Evolutionary conservation across 2,329 filamentous ascomycete genomes (phyloP), one percentile per base, ranked within the genome.

Genomic region (Nigrograna mackinnonii): DNA sequence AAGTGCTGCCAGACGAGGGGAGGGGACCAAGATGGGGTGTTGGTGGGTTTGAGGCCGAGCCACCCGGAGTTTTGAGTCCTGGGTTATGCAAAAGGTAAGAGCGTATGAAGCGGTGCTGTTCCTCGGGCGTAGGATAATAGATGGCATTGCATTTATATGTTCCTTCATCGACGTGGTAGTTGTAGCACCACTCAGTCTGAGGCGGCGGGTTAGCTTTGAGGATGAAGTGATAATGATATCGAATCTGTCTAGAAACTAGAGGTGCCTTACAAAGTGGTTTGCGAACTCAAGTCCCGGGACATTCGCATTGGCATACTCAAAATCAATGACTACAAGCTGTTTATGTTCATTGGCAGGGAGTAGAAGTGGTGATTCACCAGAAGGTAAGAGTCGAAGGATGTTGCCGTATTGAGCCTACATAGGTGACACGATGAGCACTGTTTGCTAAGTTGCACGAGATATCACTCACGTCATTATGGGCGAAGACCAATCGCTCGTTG

Each of bases 251-350:
- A 32, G 18, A 3, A 24, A 35, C 24, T 35, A 22, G 22, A 18
- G 28, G 22, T 30, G 11, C 38, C 77, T 71, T 70, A 81, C 88
- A 70, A 99, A 99, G 70, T 99, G 94, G 67, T 99, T 99, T 44
- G 91, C 94, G 65, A 99, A 97, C 68, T 99, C 94, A 13, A 90
- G 77, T 1, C 91, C 94, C 0, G 84, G 84, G 1, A 85, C 78
- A 64, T 97, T 99, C 43, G 92, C 91, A 2, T 86, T 91, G 1
- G 94, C 88, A 64, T 99, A 99, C 63, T 99, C 94, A 60, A 99
- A 99, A 67, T 99, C 94, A 60, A 99, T 99, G 50, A 99, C 94
- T 13, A 97, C 81, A 12, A 99, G 81, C 70, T 95, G 92, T 69
- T 95, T 97, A 73, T 99, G 94, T 55, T 92, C 85, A 69, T 97